Evolutionary conservation across 495 filamentous ascomycete genomes (phyloP).

Genomic region (Parachaetomium inaequale): DNA sequence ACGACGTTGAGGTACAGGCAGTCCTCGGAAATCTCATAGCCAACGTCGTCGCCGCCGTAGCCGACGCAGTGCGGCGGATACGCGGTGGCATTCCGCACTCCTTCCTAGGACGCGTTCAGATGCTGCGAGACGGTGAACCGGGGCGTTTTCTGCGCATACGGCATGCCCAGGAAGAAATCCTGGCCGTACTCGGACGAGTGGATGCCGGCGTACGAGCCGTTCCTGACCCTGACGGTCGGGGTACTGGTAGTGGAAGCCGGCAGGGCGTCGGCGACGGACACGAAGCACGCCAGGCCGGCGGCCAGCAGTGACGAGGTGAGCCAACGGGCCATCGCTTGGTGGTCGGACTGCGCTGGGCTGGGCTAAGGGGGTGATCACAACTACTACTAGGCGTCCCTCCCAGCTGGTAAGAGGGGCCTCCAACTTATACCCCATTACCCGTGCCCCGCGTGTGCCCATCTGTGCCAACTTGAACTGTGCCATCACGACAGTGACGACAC

Average conservation of each 20-base stretch:
- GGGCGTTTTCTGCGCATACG: background rate
- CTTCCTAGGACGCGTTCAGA: background rate
- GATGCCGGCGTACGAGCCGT: slow-evolving; percentile 1
- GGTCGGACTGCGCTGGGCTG: too few species aligned
- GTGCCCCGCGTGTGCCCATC: too few species aligned
- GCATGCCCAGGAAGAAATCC: slow-evolving; percentile 6
- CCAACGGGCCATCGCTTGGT: background rate
- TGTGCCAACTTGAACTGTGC: background rate
- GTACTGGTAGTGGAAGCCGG: background rate
- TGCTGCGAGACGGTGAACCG: slow-evolving; percentile 5
- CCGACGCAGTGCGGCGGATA: background rate
- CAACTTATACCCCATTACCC: too few species aligned
- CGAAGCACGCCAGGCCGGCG: background rate
- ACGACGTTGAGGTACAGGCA: slow-evolving; percentile 64
- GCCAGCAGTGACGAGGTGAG: background rate
- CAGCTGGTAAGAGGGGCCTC: background rate
- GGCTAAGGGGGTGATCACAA: too few species aligned
- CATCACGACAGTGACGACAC: too few species aligned
- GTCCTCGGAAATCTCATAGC: slow-evolving; percentile 47
- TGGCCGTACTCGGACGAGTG: slow-evolving; percentile 6
- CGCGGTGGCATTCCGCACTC: background rate
- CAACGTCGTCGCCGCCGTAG: background rate
- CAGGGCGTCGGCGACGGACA: background rate
- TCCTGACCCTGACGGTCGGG: background rate
- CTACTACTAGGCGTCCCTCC: background rate